Percentiles rank a stretch among this genome's conserved stretches.
Conservation (phyloP, 257 asterid species). For the Scutellaria galericulata region DNA sequence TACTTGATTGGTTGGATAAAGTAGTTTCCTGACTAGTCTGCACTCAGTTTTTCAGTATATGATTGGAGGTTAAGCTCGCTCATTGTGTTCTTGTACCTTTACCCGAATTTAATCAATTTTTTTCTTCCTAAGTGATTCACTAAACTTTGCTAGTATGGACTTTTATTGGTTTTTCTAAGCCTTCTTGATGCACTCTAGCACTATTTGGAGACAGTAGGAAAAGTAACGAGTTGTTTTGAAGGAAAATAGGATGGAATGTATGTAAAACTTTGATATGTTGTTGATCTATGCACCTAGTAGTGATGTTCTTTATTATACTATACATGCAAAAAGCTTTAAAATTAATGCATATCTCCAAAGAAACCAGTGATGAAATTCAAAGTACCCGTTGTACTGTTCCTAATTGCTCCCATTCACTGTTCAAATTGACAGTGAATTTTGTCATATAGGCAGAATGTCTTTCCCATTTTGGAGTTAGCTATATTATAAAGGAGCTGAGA, state of each 20-base stretch:
- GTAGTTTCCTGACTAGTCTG: not conserved
- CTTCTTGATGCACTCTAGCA: not conserved
- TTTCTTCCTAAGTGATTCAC: not conserved
- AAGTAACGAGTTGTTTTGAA: not conserved
- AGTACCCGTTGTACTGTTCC: not conserved
- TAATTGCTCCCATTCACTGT: no score
- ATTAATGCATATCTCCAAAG: not conserved
- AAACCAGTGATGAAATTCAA: not conserved
- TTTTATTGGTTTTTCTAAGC: not conserved
- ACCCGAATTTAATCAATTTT: not conserved
- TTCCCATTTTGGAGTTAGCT: not conserved
- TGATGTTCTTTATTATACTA: not conserved
- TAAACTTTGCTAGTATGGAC: not conserved
- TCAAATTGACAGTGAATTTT: not conserved
- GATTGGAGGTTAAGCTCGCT: not conserved
- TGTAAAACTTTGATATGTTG: no score
- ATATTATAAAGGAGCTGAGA: not conserved
- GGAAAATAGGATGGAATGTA: not conserved
- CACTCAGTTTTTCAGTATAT: not conserved
- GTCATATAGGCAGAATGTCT: not conserved
- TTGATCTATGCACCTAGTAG: not conserved
- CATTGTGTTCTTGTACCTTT: not conserved
- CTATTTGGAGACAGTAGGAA: not conserved
- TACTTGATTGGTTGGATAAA: constrained; percentile 11
- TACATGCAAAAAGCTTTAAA: not conserved